Evolutionary conservation across 345 rosid species (phyloP).

Genomic region (Kernera saxatilis): DNA sequence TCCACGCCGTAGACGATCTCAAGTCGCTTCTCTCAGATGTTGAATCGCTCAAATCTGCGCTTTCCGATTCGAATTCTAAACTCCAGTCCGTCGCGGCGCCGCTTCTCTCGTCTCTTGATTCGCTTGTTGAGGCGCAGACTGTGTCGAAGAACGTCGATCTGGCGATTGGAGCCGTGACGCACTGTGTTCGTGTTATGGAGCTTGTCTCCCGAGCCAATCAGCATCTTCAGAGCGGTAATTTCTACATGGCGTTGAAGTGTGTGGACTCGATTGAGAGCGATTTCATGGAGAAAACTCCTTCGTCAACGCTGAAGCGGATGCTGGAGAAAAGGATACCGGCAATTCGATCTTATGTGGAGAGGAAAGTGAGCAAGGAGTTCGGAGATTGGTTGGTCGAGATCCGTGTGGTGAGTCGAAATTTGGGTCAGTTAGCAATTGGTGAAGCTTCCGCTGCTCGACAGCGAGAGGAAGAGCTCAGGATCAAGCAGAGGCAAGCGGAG

Average conservation of each 20-base stretch:
- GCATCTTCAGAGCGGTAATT: constrained; percentile 60
- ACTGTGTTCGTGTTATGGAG: constrained; percentile 63
- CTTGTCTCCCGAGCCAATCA: constrained; percentile 70
- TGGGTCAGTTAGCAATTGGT: constrained; percentile 92
- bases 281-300: constrained; percentile 58
- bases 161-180: constrained; percentile 50
- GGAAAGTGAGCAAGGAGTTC: constrained; percentile 80
- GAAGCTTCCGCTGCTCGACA: constrained; percentile 93
- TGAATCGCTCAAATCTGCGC: constrained; percentile 84
- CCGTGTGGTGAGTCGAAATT: constrained; percentile 83
- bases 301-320: constrained; percentile 75
- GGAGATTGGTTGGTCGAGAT: constrained; percentile 98
- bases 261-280: constrained; percentile 67
- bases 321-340: constrained; percentile 80
- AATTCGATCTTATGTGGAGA: constrained; percentile 69
- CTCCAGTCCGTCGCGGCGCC: constrained; percentile 85
- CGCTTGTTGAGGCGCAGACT: constrained; percentile 66
- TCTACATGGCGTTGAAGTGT: constrained; percentile 90
- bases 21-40: constrained; percentile 96
- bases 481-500: constrained; percentile 95
- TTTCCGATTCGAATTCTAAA: constrained; percentile 75
- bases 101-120: constrained; percentile 69
- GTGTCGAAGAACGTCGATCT: constrained; percentile 65
- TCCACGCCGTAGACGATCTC: constrained; percentile 94
- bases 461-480: constrained; percentile 89